These are phyloP conservation scores for Rhizopus delemar DNA, from an alignment of 371 early-diverging fungal genomes.

Conservation along the genomic window DNA sequence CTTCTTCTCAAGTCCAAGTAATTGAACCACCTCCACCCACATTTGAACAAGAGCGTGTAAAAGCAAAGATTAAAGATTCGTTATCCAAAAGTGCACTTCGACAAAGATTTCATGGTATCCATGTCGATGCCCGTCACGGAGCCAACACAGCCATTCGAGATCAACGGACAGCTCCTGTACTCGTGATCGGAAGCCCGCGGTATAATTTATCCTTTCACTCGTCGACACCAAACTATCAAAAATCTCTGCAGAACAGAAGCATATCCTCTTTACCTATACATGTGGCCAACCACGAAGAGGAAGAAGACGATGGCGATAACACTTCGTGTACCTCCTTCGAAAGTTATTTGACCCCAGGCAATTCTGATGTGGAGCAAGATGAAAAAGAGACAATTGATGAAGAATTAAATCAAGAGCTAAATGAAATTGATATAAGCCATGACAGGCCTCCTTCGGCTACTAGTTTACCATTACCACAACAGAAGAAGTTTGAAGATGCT, in stretches of 20 bases:
- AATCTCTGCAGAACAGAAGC: neutral
- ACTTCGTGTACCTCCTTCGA: neutral
- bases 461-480: neutral
- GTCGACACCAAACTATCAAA: neutral
- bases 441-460: neutral
- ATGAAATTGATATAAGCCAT: neutral
- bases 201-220: neutral
- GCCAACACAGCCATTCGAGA: conserved; percentile 33
- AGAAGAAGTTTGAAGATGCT: neutral
- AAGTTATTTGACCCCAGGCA: neutral
- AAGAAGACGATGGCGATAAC: conserved; percentile 20
- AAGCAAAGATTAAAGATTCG: conserved; percentile 41
- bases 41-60: conserved; percentile 37
- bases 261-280: conserved; percentile 3
- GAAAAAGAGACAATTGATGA: conserved; percentile 14
- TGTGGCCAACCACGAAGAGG: conserved; percentile 8
- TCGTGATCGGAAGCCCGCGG: conserved; percentile 31
- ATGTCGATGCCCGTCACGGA: conserved; percentile 29
- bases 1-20: conserved; percentile 39
- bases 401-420: conserved; percentile 4
- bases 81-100: conserved; percentile 36
- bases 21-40: conserved; percentile 49
- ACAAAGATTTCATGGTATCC: conserved; percentile 36
- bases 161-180: conserved; percentile 27
- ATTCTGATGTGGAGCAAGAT: neutral